Percentiles rank a stretch among this genome's conserved stretches.
phyloP scores from a whole-genome alignment of 495 filamentous ascomycete genomes.

The Parmelia sp. region DNA sequence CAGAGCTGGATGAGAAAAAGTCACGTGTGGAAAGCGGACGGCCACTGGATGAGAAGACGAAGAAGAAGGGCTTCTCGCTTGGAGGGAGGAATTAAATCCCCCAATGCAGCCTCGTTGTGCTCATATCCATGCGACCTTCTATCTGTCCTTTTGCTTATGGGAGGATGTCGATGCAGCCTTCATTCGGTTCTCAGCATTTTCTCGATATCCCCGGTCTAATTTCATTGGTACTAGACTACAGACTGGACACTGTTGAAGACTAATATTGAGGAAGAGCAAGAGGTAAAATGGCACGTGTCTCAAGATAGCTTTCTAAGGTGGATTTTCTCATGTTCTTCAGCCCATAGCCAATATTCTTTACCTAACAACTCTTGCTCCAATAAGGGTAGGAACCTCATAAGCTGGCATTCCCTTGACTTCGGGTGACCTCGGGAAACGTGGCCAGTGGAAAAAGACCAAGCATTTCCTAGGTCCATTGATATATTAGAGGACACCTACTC shows the following conservation, averaged over 20 bases:
- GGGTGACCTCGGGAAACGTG: too few species aligned
- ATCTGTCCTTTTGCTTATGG: not conserved
- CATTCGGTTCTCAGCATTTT: not conserved
- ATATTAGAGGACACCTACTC: not conserved
- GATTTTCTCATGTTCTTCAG: constrained; percentile 14
- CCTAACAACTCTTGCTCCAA: not conserved
- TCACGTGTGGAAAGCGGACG: constrained; percentile 82
- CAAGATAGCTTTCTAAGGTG: constrained; percentile 16
- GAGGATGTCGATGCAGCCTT: constrained; percentile 10
- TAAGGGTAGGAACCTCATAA: too few species aligned
- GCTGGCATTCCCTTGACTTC: too few species aligned
- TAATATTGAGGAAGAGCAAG: constrained; percentile 17
- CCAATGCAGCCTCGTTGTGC: not conserved
- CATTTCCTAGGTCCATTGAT: too few species aligned
- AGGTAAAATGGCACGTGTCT: constrained; percentile 11
- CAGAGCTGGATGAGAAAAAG: constrained; percentile 98
- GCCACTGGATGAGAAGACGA: constrained; percentile 88
- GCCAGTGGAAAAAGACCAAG: not conserved
- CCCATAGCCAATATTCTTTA: constrained; percentile 10
- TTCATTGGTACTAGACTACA: constrained; percentile 22
- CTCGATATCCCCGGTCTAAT: constrained; percentile 18
- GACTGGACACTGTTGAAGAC: constrained; percentile 23
- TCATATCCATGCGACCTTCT: not conserved
- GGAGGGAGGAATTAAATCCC: constrained; percentile 39
- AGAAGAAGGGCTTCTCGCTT: constrained; percentile 97